Conservation (phyloP, 208 protist genomes). For the Trypanosomatidae sp. region DNA sequence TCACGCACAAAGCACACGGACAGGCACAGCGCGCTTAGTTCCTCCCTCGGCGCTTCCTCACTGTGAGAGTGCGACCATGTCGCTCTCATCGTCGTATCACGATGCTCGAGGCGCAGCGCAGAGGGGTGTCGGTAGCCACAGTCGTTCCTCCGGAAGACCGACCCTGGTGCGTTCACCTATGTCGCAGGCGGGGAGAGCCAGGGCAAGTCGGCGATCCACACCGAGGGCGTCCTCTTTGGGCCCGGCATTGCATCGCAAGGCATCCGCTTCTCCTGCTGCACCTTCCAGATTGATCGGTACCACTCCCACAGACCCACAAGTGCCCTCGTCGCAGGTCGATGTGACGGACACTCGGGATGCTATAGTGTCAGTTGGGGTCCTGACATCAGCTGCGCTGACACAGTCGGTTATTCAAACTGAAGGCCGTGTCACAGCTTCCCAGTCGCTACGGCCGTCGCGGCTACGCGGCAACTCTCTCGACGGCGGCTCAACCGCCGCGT, state of each 20-base stretch:
- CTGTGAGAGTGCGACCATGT: slow-evolving; percentile 1
- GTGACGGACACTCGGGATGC: not conserved
- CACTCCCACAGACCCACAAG: not conserved
- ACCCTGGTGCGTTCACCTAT: slow-evolving; percentile 5
- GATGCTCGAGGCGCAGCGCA: not conserved
- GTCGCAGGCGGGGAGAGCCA: not conserved
- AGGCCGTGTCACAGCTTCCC: not conserved
- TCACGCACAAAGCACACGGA: not conserved
- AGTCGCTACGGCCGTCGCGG: not conserved
- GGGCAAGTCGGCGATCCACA: not conserved
- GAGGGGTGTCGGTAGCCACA: not conserved
- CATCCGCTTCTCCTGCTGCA: not conserved
- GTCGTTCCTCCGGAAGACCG: not conserved
- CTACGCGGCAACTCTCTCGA: not conserved
- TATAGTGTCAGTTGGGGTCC: not conserved
- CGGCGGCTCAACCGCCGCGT: not conserved
- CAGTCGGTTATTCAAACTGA: not conserved
- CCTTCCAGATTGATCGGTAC: not conserved
- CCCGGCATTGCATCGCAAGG: not conserved
- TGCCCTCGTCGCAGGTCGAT: not conserved
- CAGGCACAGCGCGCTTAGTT: not conserved
- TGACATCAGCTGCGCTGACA: slow-evolving; percentile 3
- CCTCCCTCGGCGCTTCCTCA: not conserved
- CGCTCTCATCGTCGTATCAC: slow-evolving; percentile 16
- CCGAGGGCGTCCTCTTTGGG: not conserved